Conservation (phyloP, 78 protist genomes). For the Monosiga brevicollis region DNA sequence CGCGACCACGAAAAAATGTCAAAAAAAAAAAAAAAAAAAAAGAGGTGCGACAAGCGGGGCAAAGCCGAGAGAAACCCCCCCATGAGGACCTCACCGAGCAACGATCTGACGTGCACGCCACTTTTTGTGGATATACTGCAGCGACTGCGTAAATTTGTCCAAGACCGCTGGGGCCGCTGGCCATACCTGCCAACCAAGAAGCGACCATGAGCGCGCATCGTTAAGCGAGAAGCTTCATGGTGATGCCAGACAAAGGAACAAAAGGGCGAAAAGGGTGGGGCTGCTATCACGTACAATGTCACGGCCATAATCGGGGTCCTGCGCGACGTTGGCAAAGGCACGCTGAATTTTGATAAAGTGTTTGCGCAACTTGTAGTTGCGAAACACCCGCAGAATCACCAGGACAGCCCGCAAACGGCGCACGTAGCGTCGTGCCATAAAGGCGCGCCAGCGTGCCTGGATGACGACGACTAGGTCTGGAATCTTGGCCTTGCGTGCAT, state of each 20-base stretch:
- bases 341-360: neutral
- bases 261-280: no score
- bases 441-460: neutral
- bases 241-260: no score
- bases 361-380: neutral
- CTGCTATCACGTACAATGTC: no score
- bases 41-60: neutral
- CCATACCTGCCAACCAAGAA: no score
- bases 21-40: neutral
- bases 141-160: neutral
- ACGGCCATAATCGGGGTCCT: neutral
- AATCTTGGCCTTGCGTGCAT: neutral
- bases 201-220: no score
- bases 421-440: neutral
- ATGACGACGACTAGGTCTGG: neutral
- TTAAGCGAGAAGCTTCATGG: no score
- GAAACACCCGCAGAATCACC: neutral
- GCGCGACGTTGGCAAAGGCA: neutral
- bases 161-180: constrained; percentile 4
- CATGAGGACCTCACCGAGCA: neutral
- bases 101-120: constrained; percentile 5
- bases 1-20: neutral
- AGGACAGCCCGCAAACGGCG: neutral
- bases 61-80: neutral
- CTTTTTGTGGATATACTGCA: neutral